Percentiles rank a stretch among this genome's conserved stretches.
These are phyloP conservation scores for Cenchrus purpureus DNA, from an alignment of 176 grass and related monocot genomes.

Conservation along the genomic window DNA sequence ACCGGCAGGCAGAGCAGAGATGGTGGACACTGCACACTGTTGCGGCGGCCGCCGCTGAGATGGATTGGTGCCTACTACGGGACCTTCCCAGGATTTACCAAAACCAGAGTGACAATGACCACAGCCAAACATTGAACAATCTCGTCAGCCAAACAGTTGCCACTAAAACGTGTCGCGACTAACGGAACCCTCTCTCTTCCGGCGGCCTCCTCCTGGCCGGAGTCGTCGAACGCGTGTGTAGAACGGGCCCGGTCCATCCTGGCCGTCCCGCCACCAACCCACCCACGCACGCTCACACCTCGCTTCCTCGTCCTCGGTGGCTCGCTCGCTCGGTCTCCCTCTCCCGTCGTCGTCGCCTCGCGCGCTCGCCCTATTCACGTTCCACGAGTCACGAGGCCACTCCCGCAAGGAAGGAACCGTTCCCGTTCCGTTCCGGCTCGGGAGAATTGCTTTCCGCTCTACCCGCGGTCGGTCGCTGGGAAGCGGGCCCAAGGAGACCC, in stretches of 20 bases:
- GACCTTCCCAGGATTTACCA: too few relatives aligned
- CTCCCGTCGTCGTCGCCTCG: too few relatives aligned
- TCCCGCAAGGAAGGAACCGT: not conserved
- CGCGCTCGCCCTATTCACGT: too few relatives aligned
- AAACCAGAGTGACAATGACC: too few relatives aligned
- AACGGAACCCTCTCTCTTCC: too few relatives aligned
- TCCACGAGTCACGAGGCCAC: not conserved
- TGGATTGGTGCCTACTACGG: too few relatives aligned
- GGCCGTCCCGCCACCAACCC: slow-evolving; percentile 8
- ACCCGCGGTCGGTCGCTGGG: not conserved
- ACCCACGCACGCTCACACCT: not conserved
- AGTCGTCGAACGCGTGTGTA: not conserved
- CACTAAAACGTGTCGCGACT: not conserved
- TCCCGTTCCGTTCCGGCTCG: not conserved
- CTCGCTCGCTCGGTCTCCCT: not conserved
- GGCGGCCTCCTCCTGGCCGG: not conserved
- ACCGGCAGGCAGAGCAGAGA: too few relatives aligned
- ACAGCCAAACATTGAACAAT: too few relatives aligned
- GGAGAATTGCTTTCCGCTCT: not conserved
- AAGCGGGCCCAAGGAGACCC: fast-evolving
- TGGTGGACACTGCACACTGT: too few relatives aligned
- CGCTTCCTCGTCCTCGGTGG: not conserved
- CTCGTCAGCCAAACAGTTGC: not conserved
- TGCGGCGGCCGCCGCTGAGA: too few relatives aligned
- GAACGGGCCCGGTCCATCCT: slow-evolving; percentile 43